phyloP scores from a whole-genome alignment of 169 alveolate genomes.

The Plasmodium gaboni region DNA sequence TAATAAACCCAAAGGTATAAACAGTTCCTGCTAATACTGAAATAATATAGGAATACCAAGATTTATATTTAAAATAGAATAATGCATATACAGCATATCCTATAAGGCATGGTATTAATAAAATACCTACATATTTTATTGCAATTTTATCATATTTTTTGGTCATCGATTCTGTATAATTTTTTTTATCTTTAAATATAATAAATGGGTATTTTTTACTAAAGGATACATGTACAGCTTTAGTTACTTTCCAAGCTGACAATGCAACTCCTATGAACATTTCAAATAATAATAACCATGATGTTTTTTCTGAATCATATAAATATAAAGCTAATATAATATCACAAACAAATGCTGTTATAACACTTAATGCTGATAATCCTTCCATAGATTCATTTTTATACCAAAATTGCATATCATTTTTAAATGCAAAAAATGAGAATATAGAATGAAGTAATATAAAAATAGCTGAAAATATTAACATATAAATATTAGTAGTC shows the following conservation, averaged over 20 bases:
- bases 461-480: conserved; percentile 88
- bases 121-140: conserved; percentile 91
- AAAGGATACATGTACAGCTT: conserved; percentile 91
- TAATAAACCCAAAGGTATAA: conserved; percentile 94
- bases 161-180: conserved; percentile 91
- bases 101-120: conserved; percentile 88
- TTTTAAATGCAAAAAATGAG: conserved; percentile 94
- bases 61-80: conserved; percentile 90
- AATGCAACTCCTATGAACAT: conserved; percentile 92
- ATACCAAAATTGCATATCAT: conserved; percentile 96
- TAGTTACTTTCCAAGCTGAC: conserved; percentile 95
- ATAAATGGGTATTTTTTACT: conserved; percentile 90
- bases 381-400: conserved; percentile 96
- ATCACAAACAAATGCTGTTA: conserved; percentile 90
- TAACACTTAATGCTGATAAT: conserved; percentile 93
- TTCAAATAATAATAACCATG: conserved; percentile 93
- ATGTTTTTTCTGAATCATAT: conserved; percentile 94
- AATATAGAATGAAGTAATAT: conserved; percentile 91
- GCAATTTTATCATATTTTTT: conserved; percentile 94
- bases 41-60: conserved; percentile 96
- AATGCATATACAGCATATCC: conserved; percentile 95
- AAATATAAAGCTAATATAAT: conserved; percentile 94
- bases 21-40: conserved; percentile 95
- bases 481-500: conserved; percentile 90
- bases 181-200: conserved; percentile 80